These are phyloP conservation scores for Ganoderma lingzhi DNA, from an alignment of 1,284 basidiomycete genomes.

Conservation along the genomic window DNA sequence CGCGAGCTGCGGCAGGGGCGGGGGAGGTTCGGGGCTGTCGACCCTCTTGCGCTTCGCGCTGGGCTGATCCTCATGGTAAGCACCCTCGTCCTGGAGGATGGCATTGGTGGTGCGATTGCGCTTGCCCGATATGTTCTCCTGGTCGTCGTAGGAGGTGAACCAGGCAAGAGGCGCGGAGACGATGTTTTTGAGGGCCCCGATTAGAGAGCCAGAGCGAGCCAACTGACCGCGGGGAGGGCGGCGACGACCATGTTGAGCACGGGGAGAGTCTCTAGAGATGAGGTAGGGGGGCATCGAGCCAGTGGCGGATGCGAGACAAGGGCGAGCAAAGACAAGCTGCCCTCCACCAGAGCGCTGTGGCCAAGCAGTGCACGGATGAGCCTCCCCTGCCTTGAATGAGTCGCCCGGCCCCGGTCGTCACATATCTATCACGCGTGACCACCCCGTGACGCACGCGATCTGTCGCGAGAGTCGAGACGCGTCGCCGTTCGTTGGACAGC, in stretches of 20 bases:
- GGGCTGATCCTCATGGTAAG: constrained; percentile 33
- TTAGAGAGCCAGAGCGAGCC: constrained; percentile 38
- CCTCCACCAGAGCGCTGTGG: constrained; percentile 23
- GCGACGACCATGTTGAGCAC: constrained; percentile 30
- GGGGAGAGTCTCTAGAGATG: constrained; percentile 30
- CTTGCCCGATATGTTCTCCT: constrained; percentile 37
- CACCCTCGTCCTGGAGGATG: constrained; percentile 28
- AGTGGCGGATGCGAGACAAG: constrained; percentile 29
- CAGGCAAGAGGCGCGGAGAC: constrained; percentile 39
- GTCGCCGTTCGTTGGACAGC: neutral
- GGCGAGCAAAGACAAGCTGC: constrained; percentile 14
- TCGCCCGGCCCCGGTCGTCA: constrained; percentile 19
- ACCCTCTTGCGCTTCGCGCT: constrained; percentile 41
- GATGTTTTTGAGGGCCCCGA: constrained; percentile 43
- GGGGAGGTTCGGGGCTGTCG: constrained; percentile 35
- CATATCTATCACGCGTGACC: constrained; percentile 17
- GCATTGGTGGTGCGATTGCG: constrained; percentile 30
- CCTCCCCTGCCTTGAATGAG: constrained; percentile 2
- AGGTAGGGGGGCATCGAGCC: constrained; percentile 30
- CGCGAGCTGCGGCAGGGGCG: constrained; percentile 23
- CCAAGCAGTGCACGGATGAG: constrained; percentile 12
- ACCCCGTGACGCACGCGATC: constrained; percentile 27
- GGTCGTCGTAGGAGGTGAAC: constrained; percentile 36
- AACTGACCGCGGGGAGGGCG: constrained; percentile 31
- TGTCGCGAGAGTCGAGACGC: constrained; percentile 23